Conservation (phyloP, 2,329 filamentous ascomycete species). For the Cercospora berteroae region DNA sequence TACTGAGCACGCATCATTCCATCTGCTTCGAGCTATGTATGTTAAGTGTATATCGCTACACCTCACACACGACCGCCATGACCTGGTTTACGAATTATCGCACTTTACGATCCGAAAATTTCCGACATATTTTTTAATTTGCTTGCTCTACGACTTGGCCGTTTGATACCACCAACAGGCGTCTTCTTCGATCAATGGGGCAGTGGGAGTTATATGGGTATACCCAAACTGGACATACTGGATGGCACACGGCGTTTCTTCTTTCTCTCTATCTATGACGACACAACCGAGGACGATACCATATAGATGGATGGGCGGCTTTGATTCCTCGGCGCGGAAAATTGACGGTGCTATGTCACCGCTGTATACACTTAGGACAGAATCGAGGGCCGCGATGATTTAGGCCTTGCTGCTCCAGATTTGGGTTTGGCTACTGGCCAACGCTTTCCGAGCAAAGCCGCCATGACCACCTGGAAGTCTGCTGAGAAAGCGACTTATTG, state of each 20-base stretch:
- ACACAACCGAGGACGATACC: not conserved
- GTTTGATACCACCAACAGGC: not conserved
- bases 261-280: not conserved
- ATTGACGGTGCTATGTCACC: not conserved
- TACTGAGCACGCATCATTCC: not conserved
- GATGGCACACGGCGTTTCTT: not conserved
- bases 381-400: not conserved
- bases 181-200: not conserved
- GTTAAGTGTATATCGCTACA: not conserved
- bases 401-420: not conserved
- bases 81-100: not conserved
- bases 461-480: not conserved
- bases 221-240: not conserved
- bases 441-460: not conserved
- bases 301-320: not conserved
- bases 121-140: not conserved
- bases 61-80: not conserved
- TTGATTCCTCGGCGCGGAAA: not conserved
- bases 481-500: not conserved
- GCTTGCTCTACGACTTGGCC: slow-evolving; percentile 2
- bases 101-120: not conserved
- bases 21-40: not conserved
- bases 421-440: not conserved
- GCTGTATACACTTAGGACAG: not conserved
- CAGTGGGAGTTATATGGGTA: slow-evolving; percentile 4